A percentile compares a stretch with the other conserved stretches of the same genome.
Conservation (phyloP, 805 yeast genomes). For the Saturnispora gosingensis region DNA sequence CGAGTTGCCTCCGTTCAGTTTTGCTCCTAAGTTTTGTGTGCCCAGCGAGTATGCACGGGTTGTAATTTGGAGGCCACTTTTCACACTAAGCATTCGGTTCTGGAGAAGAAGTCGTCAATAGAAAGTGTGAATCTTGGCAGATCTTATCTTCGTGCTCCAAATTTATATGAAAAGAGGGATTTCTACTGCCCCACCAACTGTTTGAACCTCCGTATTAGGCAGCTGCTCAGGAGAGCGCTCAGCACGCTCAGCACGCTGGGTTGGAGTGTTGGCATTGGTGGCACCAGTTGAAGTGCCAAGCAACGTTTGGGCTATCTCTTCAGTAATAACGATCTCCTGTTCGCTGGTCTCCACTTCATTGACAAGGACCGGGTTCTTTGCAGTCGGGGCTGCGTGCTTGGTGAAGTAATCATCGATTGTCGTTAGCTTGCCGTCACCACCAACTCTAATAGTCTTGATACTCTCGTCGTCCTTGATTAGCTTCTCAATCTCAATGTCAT, state of each 20-base stretch:
- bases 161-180: constrained; percentile 33
- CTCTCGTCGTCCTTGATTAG: constrained; percentile 28
- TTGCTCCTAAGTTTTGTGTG: not conserved
- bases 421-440: constrained; percentile 21
- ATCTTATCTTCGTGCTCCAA: not conserved
- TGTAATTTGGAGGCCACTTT: not conserved
- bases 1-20: not conserved
- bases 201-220: constrained; percentile 15
- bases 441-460: constrained; percentile 20
- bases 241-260: not conserved
- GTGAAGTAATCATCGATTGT: constrained; percentile 25
- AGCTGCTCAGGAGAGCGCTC: not conserved
- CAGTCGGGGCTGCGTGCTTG: not conserved
- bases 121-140: not conserved
- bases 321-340: constrained; percentile 16
- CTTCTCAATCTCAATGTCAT: constrained; percentile 22
- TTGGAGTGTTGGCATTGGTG: not conserved
- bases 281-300: constrained; percentile 8
- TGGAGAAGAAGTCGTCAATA: too few species aligned
- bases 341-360: not conserved
- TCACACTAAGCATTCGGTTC: not conserved
- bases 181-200: constrained; percentile 37
- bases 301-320: constrained; percentile 22
- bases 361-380: not conserved
- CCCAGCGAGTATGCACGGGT: not conserved